phyloP scores from a whole-genome alignment of 805 yeast genomes.

The Starmerella gropengiesseri region DNA sequence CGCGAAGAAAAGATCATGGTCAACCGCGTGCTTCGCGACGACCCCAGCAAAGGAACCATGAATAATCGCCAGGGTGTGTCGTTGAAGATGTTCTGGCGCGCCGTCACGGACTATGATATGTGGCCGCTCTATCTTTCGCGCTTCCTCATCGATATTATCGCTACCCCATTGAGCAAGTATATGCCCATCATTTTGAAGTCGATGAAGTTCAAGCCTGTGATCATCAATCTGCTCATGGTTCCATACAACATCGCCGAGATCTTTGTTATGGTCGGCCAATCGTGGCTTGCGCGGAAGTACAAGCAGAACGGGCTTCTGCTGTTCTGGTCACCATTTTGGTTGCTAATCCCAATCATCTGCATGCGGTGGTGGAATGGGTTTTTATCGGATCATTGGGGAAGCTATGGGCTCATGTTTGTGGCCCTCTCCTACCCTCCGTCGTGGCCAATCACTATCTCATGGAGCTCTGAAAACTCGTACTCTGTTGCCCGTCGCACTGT shows the following conservation, averaged over 20 bases:
- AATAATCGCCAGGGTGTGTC: constrained; percentile 47
- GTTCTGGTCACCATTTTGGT: constrained; percentile 19
- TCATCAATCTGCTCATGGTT: constrained; percentile 42
- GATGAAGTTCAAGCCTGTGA: constrained; percentile 42
- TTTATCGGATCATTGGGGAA: constrained; percentile 25
- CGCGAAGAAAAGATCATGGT: constrained; percentile 49
- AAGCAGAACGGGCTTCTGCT: constrained; percentile 16
- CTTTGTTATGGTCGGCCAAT: constrained; percentile 23
- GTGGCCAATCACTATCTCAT: constrained; percentile 25
- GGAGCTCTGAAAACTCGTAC: constrained; percentile 54
- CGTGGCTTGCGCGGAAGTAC: constrained; percentile 11
- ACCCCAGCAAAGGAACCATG: constrained; percentile 55
- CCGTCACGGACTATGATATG: constrained; percentile 41
- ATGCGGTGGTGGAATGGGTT: constrained; percentile 25
- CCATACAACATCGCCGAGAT: constrained; percentile 33
- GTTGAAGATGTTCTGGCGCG: constrained; percentile 33
- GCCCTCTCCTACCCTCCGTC: constrained; percentile 26
- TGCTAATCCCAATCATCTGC: constrained; percentile 16
- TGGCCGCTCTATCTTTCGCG: constrained; percentile 49
- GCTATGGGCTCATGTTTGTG: constrained; percentile 26
- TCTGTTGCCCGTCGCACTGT: constrained; percentile 55
- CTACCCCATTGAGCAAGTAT: constrained; percentile 34
- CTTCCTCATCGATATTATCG: constrained; percentile 35
- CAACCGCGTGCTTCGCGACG: constrained; percentile 51
- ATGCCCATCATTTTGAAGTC: constrained; percentile 37